Evolutionary conservation across 768 basidiomycete genomes (phyloP).

Genomic region (Porphyrellus cyaneotinctus): DNA sequence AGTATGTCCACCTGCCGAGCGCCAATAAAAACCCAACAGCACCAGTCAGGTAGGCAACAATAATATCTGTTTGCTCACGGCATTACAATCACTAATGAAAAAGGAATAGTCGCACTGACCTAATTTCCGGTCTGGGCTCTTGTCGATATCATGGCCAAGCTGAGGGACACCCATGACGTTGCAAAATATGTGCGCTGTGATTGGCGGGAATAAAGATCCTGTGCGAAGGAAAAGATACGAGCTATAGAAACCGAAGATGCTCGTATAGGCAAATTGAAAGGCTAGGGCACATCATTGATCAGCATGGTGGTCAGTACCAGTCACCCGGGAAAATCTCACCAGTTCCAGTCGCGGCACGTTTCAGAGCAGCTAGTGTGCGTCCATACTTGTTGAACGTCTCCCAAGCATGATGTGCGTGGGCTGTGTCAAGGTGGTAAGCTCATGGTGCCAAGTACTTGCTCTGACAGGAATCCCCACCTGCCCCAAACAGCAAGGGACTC

Average conservation of each 20-base stretch:
- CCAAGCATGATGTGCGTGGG: slow-evolving; percentile 91
- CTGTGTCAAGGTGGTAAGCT: slow-evolving; percentile 37
- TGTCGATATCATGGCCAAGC: slow-evolving; percentile 49
- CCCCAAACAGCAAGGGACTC: slow-evolving; percentile 82
- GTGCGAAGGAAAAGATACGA: slow-evolving; percentile 86
- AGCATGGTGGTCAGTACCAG: slow-evolving; percentile 8
- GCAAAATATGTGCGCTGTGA: slow-evolving; percentile 85
- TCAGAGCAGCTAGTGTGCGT: slow-evolving; percentile 56
- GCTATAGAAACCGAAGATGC: slow-evolving; percentile 85
- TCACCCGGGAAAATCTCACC: slow-evolving; percentile 37
- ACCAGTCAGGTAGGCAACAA: slow-evolving; percentile 53
- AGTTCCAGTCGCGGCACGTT: slow-evolving; percentile 52
- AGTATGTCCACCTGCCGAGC: slow-evolving; percentile 50
- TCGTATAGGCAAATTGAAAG: slow-evolving; percentile 88
- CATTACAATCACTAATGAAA: slow-evolving; percentile 10
- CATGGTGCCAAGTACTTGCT: not conserved
- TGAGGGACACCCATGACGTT: slow-evolving; percentile 92
- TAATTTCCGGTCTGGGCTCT: slow-evolving; percentile 48
- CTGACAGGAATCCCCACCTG: slow-evolving; percentile 50
- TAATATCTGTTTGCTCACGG: slow-evolving; percentile 42
- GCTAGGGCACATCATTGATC: slow-evolving; percentile 41
- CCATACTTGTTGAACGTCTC: slow-evolving; percentile 80
- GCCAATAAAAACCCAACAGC: slow-evolving; percentile 53
- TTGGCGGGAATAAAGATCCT: slow-evolving; percentile 72
- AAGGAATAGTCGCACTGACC: slow-evolving; percentile 38